Conservation (phyloP, 2,329 filamentous ascomycete species). For the Colletotrichum falcatum region DNA sequence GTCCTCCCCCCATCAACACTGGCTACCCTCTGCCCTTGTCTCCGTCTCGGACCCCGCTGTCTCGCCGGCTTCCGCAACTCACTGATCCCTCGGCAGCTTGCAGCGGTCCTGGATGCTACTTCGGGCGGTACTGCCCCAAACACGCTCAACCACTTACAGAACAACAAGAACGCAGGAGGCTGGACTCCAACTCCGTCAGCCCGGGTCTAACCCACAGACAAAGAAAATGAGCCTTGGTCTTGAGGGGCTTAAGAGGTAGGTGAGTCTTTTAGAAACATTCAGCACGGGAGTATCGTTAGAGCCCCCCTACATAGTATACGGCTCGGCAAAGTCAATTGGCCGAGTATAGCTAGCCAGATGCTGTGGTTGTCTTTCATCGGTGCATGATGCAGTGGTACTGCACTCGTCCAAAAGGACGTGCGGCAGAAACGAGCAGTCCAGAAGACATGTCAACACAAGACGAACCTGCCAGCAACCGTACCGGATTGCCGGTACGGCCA, state of each 20-base stretch:
- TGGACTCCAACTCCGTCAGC: constrained; percentile 2
- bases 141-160: not conserved
- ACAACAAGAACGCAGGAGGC: constrained; percentile 4
- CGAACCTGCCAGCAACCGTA: constrained; percentile 32
- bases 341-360: not conserved
- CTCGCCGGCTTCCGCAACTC: constrained; percentile 20
- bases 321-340: constrained; percentile 2
- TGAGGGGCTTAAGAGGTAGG: not conserved
- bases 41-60: not conserved
- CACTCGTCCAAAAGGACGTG: constrained; percentile 14
- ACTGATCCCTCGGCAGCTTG: not conserved
- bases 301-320: not conserved
- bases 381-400: not conserved
- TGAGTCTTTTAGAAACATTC: not conserved
- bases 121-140: not conserved
- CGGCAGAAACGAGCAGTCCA: constrained; percentile 20
- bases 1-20: constrained; percentile 22
- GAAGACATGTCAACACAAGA: constrained; percentile 31
- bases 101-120: not conserved
- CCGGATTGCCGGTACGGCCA: constrained; percentile 36
- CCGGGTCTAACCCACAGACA: constrained; percentile 3
- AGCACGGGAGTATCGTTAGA: not conserved
- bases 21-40: not conserved
- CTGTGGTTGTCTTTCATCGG: not conserved
- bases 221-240: constrained; percentile 8